phyloP scores from a whole-genome alignment of 2,329 filamentous ascomycete species.

The Annulohypoxylon truncatum region DNA sequence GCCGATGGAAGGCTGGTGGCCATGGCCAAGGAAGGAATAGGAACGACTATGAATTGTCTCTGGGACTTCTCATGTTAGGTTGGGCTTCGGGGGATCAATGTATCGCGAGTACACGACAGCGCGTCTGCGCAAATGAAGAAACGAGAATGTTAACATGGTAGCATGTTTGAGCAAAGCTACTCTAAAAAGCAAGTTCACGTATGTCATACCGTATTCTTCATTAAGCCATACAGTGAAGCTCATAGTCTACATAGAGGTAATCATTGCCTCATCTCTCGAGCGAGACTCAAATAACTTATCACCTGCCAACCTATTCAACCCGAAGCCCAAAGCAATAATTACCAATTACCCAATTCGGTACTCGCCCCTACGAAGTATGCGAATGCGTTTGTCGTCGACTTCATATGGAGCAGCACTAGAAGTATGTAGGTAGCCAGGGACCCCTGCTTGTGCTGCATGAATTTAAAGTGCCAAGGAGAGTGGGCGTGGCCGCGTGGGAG shows the following conservation, averaged over 20 bases:
- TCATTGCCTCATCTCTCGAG: background rate
- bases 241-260: background rate
- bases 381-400: slow-evolving; percentile 3
- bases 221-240: background rate
- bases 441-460: slow-evolving; percentile 24
- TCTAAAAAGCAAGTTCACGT: background rate
- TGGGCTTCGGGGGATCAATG: background rate
- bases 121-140: no score
- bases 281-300: background rate
- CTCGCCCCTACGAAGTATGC: background rate
- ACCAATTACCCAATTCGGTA: background rate
- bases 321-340: background rate
- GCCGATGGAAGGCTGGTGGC: slow-evolving; percentile 8
- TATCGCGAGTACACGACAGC: background rate
- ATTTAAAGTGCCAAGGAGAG: background rate
- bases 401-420: background rate
- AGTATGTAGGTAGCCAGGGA: background rate
- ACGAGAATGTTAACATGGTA: no score
- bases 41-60: background rate
- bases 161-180: no score
- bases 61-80: background rate
- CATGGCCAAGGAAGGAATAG: background rate
- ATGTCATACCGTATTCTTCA: background rate
- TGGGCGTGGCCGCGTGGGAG: background rate
- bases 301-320: background rate